phyloP scores from a whole-genome alignment of 257 asterid genomes.

The Leonotis leonurus region DNA sequence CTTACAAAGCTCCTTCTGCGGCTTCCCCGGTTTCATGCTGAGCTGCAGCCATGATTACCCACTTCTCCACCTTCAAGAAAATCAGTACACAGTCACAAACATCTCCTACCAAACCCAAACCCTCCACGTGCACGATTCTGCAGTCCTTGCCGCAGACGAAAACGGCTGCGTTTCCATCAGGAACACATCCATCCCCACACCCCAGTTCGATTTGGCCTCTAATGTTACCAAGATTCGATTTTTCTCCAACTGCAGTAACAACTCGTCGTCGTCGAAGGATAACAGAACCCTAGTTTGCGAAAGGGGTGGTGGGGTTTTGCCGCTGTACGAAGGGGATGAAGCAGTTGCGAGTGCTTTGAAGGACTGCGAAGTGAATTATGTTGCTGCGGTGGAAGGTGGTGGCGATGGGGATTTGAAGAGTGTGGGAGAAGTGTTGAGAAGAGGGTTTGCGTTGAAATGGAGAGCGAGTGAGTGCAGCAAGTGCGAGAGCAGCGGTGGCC shows the following conservation, averaged over 20 bases:
- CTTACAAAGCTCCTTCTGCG: conserved; percentile 35
- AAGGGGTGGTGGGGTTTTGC: conserved; percentile 15
- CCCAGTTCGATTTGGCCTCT: not conserved
- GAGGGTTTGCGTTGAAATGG: conserved; percentile 38
- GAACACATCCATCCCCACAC: conserved; percentile 15
- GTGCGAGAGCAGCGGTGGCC: conserved; percentile 34
- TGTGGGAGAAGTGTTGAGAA: conserved; percentile 25
- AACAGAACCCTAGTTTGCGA: conserved; percentile 17
- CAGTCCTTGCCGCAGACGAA: not conserved
- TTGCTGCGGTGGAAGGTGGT: conserved; percentile 38
- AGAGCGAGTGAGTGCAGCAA: conserved; percentile 13
- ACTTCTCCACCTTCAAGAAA: conserved; percentile 11
- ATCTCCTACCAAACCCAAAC: conserved; percentile 25
- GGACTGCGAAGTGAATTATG: conserved; percentile 28
- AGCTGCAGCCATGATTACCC: conserved; percentile 40
- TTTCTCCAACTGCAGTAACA: conserved; percentile 31
- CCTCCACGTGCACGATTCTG: conserved; percentile 25
- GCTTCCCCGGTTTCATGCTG: conserved; percentile 32
- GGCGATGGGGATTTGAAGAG: not conserved
- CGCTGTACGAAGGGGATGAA: conserved; percentile 24
- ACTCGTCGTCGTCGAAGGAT: not conserved
- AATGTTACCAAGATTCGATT: conserved; percentile 26
- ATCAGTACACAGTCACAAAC: conserved; percentile 20
- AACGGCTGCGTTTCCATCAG: conserved; percentile 26
- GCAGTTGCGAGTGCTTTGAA: conserved; percentile 20